These are phyloP conservation scores for Epichloe sibirici DNA, from an alignment of 2,329 filamentous ascomycete genomes.

Conservation along the genomic window DNA sequence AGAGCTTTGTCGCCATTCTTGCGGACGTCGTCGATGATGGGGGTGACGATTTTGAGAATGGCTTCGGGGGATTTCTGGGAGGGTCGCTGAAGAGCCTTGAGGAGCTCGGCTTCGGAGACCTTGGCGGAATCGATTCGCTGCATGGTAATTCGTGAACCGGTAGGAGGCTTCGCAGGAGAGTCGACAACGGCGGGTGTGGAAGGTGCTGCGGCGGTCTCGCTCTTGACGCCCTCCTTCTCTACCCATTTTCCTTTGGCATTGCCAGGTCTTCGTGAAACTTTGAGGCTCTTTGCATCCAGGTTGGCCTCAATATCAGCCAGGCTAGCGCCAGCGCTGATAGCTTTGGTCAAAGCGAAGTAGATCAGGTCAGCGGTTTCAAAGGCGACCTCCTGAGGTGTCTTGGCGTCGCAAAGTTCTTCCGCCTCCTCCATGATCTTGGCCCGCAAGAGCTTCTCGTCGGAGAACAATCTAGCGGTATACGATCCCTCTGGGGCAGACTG, in stretches of 20 bases:
- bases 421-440: slow-evolving; percentile 99
- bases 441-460: slow-evolving; percentile 73
- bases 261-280: slow-evolving; percentile 85
- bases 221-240: slow-evolving; percentile 61
- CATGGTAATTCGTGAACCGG: slow-evolving; percentile 61
- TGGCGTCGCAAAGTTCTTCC: slow-evolving; percentile 83
- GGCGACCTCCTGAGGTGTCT: slow-evolving; percentile 69
- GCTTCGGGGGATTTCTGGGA: slow-evolving; percentile 95
- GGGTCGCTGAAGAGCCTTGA: slow-evolving; percentile 69
- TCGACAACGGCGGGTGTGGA: slow-evolving; percentile 20
- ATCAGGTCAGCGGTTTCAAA: slow-evolving; percentile 93
- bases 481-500: slow-evolving; percentile 74
- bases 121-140: slow-evolving; percentile 59
- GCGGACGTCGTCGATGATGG: slow-evolving; percentile 83
- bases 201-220: slow-evolving; percentile 22
- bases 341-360: slow-evolving; percentile 91
- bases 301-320: slow-evolving; percentile 85
- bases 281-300: slow-evolving; percentile 86
- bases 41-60: slow-evolving; percentile 80
- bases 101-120: slow-evolving; percentile 51
- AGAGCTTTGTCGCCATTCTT: slow-evolving; percentile 77
- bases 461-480: slow-evolving; percentile 88
- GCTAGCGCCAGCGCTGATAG: slow-evolving; percentile 69
- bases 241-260: slow-evolving; percentile 93
- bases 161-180: slow-evolving; percentile 23